Conservation (phyloP, 306 rosid species). For the Medicago lupulina region DNA sequence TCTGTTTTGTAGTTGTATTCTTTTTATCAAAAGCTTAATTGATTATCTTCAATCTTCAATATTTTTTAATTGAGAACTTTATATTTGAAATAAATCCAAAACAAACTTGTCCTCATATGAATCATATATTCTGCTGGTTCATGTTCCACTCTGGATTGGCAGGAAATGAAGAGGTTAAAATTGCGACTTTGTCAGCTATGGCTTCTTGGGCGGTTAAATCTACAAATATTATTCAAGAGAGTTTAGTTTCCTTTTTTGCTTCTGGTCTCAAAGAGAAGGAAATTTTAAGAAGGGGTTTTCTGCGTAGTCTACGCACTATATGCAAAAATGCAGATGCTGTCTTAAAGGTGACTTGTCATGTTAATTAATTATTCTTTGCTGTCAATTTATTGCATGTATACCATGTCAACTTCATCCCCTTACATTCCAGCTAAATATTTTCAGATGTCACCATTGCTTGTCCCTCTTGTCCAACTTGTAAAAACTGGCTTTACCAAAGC, state of each 20-base stretch:
- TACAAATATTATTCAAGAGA: constrained; percentile 64
- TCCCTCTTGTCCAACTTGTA: constrained; percentile 84
- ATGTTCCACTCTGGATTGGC: constrained; percentile 41
- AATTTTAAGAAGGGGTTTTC: constrained; percentile 81
- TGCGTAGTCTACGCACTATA: constrained; percentile 68
- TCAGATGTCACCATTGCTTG: constrained; percentile 75
- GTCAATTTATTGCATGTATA: constrained; percentile 36
- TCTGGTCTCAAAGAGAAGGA: constrained; percentile 98
- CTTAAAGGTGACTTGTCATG: constrained; percentile 58
- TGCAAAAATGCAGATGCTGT: constrained; percentile 73
- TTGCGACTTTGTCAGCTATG: constrained; percentile 68
- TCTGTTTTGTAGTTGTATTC: not conserved
- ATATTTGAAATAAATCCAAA: constrained; percentile 8
- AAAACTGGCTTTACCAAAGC: constrained; percentile 95
- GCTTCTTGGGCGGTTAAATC: constrained; percentile 85
- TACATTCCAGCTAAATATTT: constrained; percentile 26
- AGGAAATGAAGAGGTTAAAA: constrained; percentile 98
- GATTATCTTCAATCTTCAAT: constrained; percentile 4
- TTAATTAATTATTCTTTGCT: constrained; percentile 38
- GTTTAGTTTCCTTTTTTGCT: constrained; percentile 67
- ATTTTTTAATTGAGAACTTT: not conserved
- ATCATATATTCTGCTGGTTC: constrained; percentile 33
- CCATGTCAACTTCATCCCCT: constrained; percentile 32
- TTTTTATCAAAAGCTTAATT: not conserved
- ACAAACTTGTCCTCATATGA: not conserved